phyloP scores from a whole-genome alignment of 495 filamentous ascomycete genomes.

The Pseudomonodictys pantanalensis region DNA sequence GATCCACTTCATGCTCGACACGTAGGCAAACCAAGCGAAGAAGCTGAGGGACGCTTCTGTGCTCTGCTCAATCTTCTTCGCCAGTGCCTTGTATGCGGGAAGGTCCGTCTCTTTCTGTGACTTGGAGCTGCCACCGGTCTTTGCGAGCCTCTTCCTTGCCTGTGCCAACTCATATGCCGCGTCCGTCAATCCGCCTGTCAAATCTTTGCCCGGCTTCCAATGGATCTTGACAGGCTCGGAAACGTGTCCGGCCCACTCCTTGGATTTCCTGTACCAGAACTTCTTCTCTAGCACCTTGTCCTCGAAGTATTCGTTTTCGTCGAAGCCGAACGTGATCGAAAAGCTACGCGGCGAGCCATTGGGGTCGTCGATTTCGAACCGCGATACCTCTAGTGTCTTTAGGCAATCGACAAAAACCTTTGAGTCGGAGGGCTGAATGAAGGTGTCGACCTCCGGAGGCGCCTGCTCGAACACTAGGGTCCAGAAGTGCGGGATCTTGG shows the following conservation, averaged over 20 bases:
- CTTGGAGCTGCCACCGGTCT: conserved; percentile 8
- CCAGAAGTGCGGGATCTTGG: conserved; percentile 82
- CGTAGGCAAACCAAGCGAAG: conserved; percentile 83
- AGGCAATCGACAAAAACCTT: conserved; percentile 61
- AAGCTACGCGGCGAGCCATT: conserved; percentile 64
- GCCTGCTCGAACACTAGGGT: conserved; percentile 79
- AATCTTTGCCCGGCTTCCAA: conserved; percentile 83
- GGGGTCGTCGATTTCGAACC: conserved; percentile 66
- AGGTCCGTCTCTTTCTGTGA: conserved; percentile 29
- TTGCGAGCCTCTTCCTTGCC: conserved; percentile 55
- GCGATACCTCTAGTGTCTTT: conserved; percentile 61
- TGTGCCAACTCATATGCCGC: conserved; percentile 66
- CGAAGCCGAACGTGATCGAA: conserved; percentile 59
- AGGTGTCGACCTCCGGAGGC: conserved; percentile 77
- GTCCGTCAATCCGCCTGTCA: conserved; percentile 75
- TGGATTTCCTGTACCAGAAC: conserved; percentile 71
- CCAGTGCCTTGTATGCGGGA: conserved; percentile 52
- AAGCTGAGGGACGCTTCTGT: conserved; percentile 66
- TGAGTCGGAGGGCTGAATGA: conserved; percentile 75
- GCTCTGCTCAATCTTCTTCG: conserved; percentile 55
- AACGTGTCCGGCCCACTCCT: conserved; percentile 69
- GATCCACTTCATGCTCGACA: conserved; percentile 55
- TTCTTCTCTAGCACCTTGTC: conserved; percentile 78
- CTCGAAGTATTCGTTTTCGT: conserved; percentile 69
- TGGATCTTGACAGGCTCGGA: conserved; percentile 80